Conservation (phyloP, 805 yeast genomes). For the Vanderwaltozyma verrucispora region DNA sequence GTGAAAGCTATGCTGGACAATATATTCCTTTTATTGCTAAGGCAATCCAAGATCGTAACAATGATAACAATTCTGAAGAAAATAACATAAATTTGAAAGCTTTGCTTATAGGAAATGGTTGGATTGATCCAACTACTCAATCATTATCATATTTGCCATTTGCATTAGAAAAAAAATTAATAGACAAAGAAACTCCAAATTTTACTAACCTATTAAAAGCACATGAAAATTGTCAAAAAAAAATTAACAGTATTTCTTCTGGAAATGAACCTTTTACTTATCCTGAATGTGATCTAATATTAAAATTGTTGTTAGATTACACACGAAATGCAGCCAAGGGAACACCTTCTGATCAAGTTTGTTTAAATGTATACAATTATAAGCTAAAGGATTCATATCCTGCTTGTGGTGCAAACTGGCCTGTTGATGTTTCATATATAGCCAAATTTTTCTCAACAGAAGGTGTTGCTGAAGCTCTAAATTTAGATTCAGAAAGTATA, state of each 20-base stretch:
- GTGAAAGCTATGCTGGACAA: constrained; percentile 97
- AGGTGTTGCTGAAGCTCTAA: constrained; percentile 42
- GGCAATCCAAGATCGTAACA: constrained; percentile 42
- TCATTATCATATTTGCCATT: constrained; percentile 72
- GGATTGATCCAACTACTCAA: constrained; percentile 85
- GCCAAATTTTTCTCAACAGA: constrained; percentile 41
- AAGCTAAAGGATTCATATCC: constrained; percentile 66
- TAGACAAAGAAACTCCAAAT: constrained; percentile 32
- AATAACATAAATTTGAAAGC: constrained; percentile 43
- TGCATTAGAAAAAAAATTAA: constrained; percentile 46
- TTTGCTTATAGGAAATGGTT: constrained; percentile 80
- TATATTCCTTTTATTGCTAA: constrained; percentile 83
- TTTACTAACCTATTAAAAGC: constrained; percentile 35
- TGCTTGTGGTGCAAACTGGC: constrained; percentile 91
- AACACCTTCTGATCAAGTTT: constrained; percentile 32
- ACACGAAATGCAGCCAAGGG: constrained; percentile 22
- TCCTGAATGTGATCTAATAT: constrained; percentile 32
- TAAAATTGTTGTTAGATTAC: constrained; percentile 15
- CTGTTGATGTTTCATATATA: constrained; percentile 47
- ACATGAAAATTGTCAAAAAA: constrained; percentile 53
- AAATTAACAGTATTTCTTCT: constrained; percentile 26
- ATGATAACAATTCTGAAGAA: constrained; percentile 6
- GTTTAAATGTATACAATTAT: constrained; percentile 79
- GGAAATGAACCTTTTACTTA: constrained; percentile 23
- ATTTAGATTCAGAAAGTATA: constrained; percentile 33